Percentiles rank a stretch among this genome's conserved stretches.
phyloP scores from a whole-genome alignment of 306 rosid genomes.

The Dryas octopetala region DNA sequence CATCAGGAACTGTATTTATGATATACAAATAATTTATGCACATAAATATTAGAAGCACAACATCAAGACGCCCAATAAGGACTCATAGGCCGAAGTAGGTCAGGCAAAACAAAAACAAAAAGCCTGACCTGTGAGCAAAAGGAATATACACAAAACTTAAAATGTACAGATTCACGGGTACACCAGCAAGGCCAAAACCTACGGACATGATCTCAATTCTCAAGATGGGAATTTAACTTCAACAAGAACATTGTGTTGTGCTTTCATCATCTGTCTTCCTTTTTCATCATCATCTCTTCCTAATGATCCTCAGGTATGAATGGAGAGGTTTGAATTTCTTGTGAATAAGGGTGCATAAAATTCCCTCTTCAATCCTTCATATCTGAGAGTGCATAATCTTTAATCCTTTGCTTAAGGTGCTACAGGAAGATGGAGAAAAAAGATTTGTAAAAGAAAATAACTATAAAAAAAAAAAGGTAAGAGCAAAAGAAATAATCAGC shows the following conservation, averaged over 20 bases:
- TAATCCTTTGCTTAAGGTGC: conserved; percentile 71
- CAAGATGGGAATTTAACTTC: background rate
- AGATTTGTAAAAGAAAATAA: background rate
- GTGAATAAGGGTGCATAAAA: conserved; percentile 12
- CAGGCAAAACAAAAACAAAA: conserved; percentile 47
- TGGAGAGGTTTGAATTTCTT: conserved; percentile 24
- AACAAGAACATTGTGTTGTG: background rate
- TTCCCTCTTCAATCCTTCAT: conserved; percentile 39
- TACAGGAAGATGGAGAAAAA: conserved; percentile 37
- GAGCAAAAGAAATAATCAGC: background rate
- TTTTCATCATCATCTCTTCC: background rate
- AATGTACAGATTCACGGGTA: conserved; percentile 30
- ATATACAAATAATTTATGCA: conserved; percentile 5
- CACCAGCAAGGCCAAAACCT: conserved; percentile 11
- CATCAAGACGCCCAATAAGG: background rate
- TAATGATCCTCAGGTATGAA: conserved; percentile 13
- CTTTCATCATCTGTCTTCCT: background rate
- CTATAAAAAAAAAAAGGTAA: background rate
- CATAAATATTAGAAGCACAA: background rate
- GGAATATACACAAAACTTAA: conserved; percentile 29
- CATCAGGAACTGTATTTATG: background rate
- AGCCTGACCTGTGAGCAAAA: conserved; percentile 34
- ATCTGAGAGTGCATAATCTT: conserved; percentile 51
- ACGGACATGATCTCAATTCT: background rate
- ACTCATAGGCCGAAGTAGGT: conserved; percentile 25